phyloP scores from a whole-genome alignment of 345 rosid genomes.

The Salix suchowensis region DNA sequence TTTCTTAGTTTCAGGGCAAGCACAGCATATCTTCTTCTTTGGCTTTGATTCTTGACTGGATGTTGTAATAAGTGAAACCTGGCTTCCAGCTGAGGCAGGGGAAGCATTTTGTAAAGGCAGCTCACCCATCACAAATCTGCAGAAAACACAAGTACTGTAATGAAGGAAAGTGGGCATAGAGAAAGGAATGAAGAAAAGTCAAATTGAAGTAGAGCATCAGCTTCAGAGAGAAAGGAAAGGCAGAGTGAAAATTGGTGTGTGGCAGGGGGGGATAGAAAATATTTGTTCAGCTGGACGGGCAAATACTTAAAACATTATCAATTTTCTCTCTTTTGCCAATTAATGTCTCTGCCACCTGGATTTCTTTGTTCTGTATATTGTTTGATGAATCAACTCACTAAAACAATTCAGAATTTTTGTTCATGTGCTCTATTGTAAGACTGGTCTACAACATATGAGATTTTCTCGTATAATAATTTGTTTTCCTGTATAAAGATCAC shows the following conservation, averaged over 20 bases:
- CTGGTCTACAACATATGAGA: not conserved
- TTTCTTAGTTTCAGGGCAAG: slow-evolving; percentile 85
- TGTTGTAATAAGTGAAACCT: slow-evolving; percentile 24
- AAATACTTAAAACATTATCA: too few species aligned
- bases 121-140: slow-evolving; percentile 43
- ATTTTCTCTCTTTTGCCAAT: not conserved
- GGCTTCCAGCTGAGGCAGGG: slow-evolving; percentile 39
- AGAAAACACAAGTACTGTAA: not conserved
- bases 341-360: not conserved
- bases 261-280: not conserved
- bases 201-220: not conserved
- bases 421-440: not conserved
- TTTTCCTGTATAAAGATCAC: not conserved
- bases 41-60: slow-evolving; percentile 52
- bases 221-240: not conserved
- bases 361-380: not conserved
- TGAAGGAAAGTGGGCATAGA: not conserved
- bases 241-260: not conserved
- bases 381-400: not conserved
- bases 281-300: not conserved
- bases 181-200: not conserved
- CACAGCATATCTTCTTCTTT: slow-evolving; percentile 87
- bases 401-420: not conserved
- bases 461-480: not conserved
- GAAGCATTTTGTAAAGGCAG: slow-evolving; percentile 39